Base-by-base conservation (phyloP, 345 rosid genomes). In the Garcia nutans region DNA sequence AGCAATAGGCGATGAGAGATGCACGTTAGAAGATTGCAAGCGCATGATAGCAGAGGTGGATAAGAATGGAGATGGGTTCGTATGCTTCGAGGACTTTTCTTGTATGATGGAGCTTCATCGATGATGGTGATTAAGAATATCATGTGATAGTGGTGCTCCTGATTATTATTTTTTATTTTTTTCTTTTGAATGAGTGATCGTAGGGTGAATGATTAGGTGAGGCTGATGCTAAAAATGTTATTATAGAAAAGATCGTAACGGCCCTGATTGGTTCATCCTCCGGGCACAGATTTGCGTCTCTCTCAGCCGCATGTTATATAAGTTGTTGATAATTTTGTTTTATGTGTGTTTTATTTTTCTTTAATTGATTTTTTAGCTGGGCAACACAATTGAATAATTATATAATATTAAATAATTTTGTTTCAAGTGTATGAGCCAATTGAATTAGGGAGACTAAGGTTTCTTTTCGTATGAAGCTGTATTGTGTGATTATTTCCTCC, bases 11-110 rank as follows among this genome's bases (percentile, higher is more conserved):
- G 97, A 92, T 63, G 92, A 88, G 19, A 54, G 71, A 81, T 91
- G 93, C 92, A 87, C 97, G 83, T 24, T 96, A 10, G 97, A 89
- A 22, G 99, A 96, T n/a, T 96, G 99, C 88, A 73, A 78, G 85
- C 89, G 94, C 69, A 96, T 96, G 98, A 92, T 96, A 82, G 92
- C 89, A 1, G 84, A 64, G 1, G 97, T 93, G 9, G 97, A 88
- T 84, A 85, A 77, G 72, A 90, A 86, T 52, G 91, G 89, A 10
- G 93, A 91, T 6, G 99, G 98, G 44, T 91, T 93, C 78, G 99
- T 96, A 61, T 92, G 98, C 82, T 96, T 93, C 76, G 89, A 88
- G 61, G 99, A 96, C 78, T 96, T 96, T 71, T 72, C 82, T 2
- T 86, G 82, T 2, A 90, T 96, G 97, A 93, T 96, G 99, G 92